phyloP scores from a whole-genome alignment of 495 filamentous ascomycete genomes.

The Tricharina praecox region DNA sequence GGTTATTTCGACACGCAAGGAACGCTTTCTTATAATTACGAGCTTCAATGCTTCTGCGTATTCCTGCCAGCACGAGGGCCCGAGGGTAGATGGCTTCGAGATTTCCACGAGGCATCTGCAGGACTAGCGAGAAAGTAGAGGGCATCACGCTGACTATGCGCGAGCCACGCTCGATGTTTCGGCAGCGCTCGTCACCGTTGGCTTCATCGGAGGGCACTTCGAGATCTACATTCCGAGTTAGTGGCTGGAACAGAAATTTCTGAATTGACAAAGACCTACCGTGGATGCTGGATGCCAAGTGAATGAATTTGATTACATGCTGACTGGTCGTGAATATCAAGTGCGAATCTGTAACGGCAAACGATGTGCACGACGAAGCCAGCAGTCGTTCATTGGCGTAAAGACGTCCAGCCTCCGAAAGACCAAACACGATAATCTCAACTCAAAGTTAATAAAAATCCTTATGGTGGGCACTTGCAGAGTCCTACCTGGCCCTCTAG shows the following conservation, averaged over 20 bases:
- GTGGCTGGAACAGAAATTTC: no score
- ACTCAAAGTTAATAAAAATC: no score
- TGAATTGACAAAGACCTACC: no score
- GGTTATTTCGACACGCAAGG: conserved; percentile 69
- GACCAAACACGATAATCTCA: conserved; percentile 36
- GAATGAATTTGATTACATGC: conserved; percentile 84
- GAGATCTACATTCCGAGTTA: conserved; percentile 39
- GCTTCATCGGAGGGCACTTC: conserved; percentile 76
- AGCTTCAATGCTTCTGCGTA: conserved; percentile 57
- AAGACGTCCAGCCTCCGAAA: conserved; percentile 57
- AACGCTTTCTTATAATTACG: conserved; percentile 75
- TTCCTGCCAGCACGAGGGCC: conserved; percentile 77
- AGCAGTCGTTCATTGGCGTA: conserved; percentile 60
- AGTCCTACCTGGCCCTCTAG: conserved; percentile 14
- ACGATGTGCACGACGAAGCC: conserved; percentile 78
- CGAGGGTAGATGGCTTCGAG: conserved; percentile 88
- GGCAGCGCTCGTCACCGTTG: conserved; percentile 78
- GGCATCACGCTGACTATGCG: conserved; percentile 79
- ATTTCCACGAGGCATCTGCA: conserved; percentile 92
- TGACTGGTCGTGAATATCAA: conserved; percentile 81
- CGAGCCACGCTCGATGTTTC: conserved; percentile 79
- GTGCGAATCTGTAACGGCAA: conserved; percentile 63
- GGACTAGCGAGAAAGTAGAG: conserved; percentile 57
- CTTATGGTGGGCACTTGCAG: no score
- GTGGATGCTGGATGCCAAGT: conserved; percentile 44